phyloP scores from a whole-genome alignment of 768 basidiomycete species.

The Tylopilus plumbeoviolaceoides region DNA sequence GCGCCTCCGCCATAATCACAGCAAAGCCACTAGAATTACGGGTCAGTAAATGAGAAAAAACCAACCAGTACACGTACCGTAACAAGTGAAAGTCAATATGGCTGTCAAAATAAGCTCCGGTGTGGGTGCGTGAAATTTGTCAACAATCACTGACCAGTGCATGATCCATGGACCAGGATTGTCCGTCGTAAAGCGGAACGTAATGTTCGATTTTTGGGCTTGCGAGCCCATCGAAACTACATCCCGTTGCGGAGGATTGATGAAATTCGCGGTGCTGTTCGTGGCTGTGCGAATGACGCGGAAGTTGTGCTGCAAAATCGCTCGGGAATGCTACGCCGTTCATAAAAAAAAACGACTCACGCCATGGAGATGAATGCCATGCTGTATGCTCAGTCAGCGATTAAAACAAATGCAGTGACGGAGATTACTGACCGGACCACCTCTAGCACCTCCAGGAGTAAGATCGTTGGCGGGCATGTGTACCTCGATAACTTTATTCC shows the following conservation, averaged over 20 bases:
- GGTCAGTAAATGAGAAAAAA: slow-evolving; percentile 2
- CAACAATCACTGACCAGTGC: slow-evolving; percentile 31
- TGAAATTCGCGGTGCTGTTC: slow-evolving; percentile 31
- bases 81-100: slow-evolving; percentile 32
- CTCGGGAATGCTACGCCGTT: not conserved
- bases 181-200: slow-evolving; percentile 58
- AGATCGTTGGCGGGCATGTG: slow-evolving; percentile 40
- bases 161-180: slow-evolving; percentile 63
- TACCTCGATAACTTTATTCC: slow-evolving; percentile 45
- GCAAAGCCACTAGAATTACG: slow-evolving; percentile 26
- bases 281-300: slow-evolving; percentile 35
- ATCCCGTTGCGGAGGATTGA: slow-evolving; percentile 36
- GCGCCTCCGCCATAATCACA: slow-evolving; percentile 28
- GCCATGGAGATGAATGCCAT: slow-evolving; percentile 41
- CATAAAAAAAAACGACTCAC: slow-evolving; percentile 22
- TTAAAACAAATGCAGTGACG: not conserved
- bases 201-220: slow-evolving; percentile 39
- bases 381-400: slow-evolving; percentile 16
- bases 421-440: slow-evolving; percentile 29
- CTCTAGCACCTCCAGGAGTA: slow-evolving; percentile 32
- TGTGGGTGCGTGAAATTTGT: not conserved
- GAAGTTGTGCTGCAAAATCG: slow-evolving; percentile 33
- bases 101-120: slow-evolving; percentile 13
- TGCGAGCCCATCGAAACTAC: slow-evolving; percentile 31
- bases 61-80: slow-evolving; percentile 11